Evolutionary conservation across 805 yeast species (phyloP).

Genomic region (Tetrapisispora taiwanensis): DNA sequence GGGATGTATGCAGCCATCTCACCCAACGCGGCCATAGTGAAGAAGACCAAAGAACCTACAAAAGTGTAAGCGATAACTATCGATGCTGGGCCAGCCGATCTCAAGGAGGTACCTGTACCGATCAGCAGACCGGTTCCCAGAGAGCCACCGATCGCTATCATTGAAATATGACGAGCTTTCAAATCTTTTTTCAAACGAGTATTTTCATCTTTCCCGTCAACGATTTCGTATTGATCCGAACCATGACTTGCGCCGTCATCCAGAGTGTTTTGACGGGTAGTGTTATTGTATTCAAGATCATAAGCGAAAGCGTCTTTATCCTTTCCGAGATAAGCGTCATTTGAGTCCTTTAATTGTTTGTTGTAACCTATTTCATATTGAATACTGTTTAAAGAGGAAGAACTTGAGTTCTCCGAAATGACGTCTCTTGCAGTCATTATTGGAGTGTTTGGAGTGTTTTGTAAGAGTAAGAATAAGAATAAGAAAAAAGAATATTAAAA

Average conservation of each 20-base stretch:
- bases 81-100: slow-evolving; percentile 55
- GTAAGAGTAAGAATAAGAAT: too few species aligned
- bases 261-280: background rate
- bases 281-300: background rate
- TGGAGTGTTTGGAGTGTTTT: too few species aligned
- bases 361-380: background rate
- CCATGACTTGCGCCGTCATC: background rate
- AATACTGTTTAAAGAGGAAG: background rate
- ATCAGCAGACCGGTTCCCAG: slow-evolving; percentile 72
- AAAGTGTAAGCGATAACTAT: slow-evolving; percentile 51
- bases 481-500: too few species aligned
- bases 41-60: slow-evolving; percentile 62
- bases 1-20: slow-evolving; percentile 64
- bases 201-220: slow-evolving; percentile 12
- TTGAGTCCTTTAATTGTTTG: background rate
- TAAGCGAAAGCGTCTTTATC: background rate
- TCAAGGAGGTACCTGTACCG: slow-evolving; percentile 63
- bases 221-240: background rate
- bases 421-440: slow-evolving; percentile 1
- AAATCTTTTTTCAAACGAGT: slow-evolving; percentile 18
- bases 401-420: background rate
- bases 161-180: slow-evolving; percentile 51
- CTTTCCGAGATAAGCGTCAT: background rate
- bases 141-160: slow-evolving; percentile 79
- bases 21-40: slow-evolving; percentile 59